Evolutionary conservation across 805 yeast genomes (phyloP).

Genomic region (Saccharomyces eubayanus): DNA sequence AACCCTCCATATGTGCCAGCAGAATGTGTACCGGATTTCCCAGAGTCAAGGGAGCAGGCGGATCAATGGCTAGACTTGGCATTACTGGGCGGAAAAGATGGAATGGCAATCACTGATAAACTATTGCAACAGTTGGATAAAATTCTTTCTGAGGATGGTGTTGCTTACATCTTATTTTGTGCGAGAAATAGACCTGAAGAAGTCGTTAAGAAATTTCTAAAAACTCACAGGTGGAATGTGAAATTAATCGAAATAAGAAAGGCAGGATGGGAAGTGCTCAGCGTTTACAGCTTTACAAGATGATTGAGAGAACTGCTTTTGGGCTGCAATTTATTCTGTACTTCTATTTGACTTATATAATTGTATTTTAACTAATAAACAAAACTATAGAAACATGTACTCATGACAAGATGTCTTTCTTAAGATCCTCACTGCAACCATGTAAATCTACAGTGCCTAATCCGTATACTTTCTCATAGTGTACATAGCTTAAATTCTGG

Average conservation of each 20-base stretch:
- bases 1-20: slow-evolving; percentile 98
- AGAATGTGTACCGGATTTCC: slow-evolving; percentile 57
- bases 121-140: slow-evolving; percentile 48
- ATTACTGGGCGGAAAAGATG: slow-evolving; percentile 78
- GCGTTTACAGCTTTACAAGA: slow-evolving; percentile 54
- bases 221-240: slow-evolving; percentile 41
- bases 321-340: neutral
- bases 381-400: neutral
- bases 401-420: slow-evolving; percentile 43
- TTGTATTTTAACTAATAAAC: neutral
- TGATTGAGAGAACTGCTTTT: neutral
- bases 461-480: slow-evolving; percentile 44
- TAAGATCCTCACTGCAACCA: slow-evolving; percentile 48
- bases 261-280: slow-evolving; percentile 93
- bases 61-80: slow-evolving; percentile 83
- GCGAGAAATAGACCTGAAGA: slow-evolving; percentile 76
- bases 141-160: slow-evolving; percentile 51
- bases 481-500: slow-evolving; percentile 23
- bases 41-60: slow-evolving; percentile 37
- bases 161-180: slow-evolving; percentile 84
- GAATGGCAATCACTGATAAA: slow-evolving; percentile 75
- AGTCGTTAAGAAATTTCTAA: slow-evolving; percentile 43
- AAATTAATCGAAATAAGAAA: slow-evolving; percentile 53
- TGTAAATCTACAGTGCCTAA: slow-evolving; percentile 36
- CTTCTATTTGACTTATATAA: neutral